Percentiles rank a stretch among this genome's conserved stretches.
Conservation (phyloP, 225 moss, liverwort and hornwort species). For the Bryoerythrophyllum caledonicum region DNA sequence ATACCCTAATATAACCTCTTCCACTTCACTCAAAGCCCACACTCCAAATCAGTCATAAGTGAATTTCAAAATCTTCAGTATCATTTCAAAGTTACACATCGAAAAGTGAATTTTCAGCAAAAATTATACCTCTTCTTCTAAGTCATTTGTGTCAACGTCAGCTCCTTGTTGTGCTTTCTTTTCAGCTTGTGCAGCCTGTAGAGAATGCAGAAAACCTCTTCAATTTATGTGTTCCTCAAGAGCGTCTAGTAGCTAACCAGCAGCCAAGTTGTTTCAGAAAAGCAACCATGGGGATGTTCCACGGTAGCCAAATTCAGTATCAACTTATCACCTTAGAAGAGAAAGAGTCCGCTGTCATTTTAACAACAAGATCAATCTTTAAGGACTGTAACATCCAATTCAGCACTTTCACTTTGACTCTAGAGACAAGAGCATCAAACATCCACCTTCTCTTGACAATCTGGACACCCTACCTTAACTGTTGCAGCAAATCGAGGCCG, state of each 20-base stretch:
- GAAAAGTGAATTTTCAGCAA: neutral
- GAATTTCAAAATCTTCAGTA: neutral
- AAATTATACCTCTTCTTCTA: constrained; percentile 69
- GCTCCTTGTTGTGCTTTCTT: constrained; percentile 61
- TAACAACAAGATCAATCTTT: neutral
- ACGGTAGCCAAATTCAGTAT: neutral
- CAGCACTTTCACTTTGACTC: constrained; percentile 5
- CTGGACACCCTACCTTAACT: constrained; percentile 62
- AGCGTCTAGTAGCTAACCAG: neutral
- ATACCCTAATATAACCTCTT: neutral
- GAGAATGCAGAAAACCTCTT: constrained; percentile 21
- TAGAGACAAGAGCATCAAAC: constrained; percentile 6
- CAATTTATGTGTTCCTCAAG: constrained; percentile 16
- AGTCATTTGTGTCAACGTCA: constrained; percentile 45
- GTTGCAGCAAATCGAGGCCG: constrained; percentile 82
- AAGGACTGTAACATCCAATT: neutral
- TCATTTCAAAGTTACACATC: neutral
- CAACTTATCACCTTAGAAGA: neutral
- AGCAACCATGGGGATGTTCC: neutral
- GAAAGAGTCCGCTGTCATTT: neutral
- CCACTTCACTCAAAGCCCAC: neutral
- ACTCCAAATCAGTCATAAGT: constrained; percentile 1
- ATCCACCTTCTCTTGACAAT: constrained; percentile 2
- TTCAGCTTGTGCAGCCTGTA: constrained; percentile 79
- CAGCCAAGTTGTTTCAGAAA: neutral